Evolutionary conservation across 768 basidiomycete species (phyloP), one percentile per base, ranked within the genome.

Genomic region (Russula earlei): DNA sequence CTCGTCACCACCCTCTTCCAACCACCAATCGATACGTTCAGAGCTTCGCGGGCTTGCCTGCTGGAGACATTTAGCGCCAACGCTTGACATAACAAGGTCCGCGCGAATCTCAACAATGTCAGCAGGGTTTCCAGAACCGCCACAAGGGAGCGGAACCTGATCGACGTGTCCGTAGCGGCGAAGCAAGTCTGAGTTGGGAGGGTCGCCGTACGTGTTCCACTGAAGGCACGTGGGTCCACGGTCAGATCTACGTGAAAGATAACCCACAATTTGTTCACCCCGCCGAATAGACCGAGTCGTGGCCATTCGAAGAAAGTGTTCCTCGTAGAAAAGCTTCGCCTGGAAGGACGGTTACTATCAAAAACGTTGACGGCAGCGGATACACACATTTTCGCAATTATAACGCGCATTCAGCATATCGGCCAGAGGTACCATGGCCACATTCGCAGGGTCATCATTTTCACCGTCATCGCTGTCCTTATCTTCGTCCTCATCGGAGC

Each of bases 121-220:
- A 29, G 80, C 81, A 4, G 88, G 89, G 66, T 90, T 92, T 0
- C 88, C 88, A 37, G 67, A 54, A 5, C 71, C 72, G 20, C 75
- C 72, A 20, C 74, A 61, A 0, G 77, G 70, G 15, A 86, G 67
- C 9, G 77, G 78, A 17, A 93, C 67, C 27, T 83, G 65, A 69
- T 98, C 96, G 52, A 95, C 85, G 65, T 97, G 88, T 0, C 96
- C 96, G 65, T 95, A 98, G 54, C 89, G 82, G 42, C 96, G 81
- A n/a, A 99, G 77, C 8, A 99, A 79, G 62, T 94, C 94, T 7
- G 88, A 81, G 66, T 98, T 98, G 5, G 95, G 91, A 2, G 82
- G 85, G 65, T 94, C 88, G 25, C 86, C 91, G 67, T 98, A 99
- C 0, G 95, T 97, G 68, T 98, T 98, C 81, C 85, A 92, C 91